Evolutionary conservation across 2,329 filamentous ascomycete genomes (phyloP).

Genomic region (Venturia nashicola): DNA sequence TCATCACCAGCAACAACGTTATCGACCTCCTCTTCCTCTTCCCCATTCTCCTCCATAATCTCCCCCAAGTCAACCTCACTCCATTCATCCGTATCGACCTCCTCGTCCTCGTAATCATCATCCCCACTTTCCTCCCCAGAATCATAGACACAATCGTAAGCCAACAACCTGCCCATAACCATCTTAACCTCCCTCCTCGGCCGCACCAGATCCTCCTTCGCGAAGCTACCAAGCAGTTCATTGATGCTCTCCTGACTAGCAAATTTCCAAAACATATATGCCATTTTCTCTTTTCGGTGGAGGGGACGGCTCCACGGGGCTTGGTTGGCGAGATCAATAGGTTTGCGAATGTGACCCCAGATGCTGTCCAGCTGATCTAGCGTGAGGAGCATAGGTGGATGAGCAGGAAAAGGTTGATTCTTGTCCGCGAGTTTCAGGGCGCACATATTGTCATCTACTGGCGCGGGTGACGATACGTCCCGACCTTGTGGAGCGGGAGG

Average conservation of each 20-base stretch:
- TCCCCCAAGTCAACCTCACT: background rate
- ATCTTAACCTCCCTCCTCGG: background rate
- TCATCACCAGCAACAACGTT: background rate
- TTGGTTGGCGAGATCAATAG: background rate
- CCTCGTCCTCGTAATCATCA: background rate
- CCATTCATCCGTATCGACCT: background rate
- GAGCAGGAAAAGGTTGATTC: background rate
- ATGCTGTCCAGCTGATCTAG: background rate
- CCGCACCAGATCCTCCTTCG: background rate
- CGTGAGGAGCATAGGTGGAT: background rate
- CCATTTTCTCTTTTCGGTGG: background rate
- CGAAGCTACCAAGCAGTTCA: background rate
- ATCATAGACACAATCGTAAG: background rate
- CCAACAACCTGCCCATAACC: background rate
- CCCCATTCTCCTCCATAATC: background rate
- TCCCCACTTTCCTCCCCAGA: background rate
- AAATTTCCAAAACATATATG: constrained; percentile 2
- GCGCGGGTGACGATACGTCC: background rate
- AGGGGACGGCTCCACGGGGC: background rate
- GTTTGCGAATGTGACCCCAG: background rate
- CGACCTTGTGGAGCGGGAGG: background rate
- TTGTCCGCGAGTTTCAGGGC: background rate
- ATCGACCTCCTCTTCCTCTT: background rate
- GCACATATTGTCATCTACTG: background rate
- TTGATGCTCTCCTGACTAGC: background rate